Evolutionary conservation across 768 basidiomycete species (phyloP).

Genomic region (Agrocybe pediades): DNA sequence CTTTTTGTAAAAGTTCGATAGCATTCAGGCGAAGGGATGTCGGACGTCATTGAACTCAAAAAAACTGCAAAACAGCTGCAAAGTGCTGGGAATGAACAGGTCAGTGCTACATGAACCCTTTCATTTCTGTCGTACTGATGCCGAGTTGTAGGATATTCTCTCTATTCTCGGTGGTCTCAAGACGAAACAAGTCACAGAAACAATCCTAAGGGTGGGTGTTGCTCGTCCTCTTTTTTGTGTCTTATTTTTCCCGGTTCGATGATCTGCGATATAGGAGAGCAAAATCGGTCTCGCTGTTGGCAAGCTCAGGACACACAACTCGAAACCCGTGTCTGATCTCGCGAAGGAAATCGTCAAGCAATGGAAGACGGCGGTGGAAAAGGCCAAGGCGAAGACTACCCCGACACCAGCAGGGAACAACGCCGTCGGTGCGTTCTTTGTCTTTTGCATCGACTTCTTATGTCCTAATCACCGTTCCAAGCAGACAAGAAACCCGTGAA

Average conservation of each 20-base stretch:
- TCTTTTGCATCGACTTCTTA: background rate
- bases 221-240: conserved; percentile 33
- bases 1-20: background rate
- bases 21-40: conserved; percentile 41
- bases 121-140: conserved; percentile 35
- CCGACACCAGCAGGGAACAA: conserved; percentile 33
- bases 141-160: conserved; percentile 56
- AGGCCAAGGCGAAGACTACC: conserved; percentile 41
- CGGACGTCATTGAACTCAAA: conserved; percentile 66
- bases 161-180: conserved; percentile 63
- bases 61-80: conserved; percentile 81
- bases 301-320: conserved; percentile 75
- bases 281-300: conserved; percentile 92
- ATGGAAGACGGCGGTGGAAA: conserved; percentile 90
- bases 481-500: conserved; percentile 32
- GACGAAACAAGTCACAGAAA: conserved; percentile 71
- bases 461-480: background rate
- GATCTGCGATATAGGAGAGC: conserved; percentile 64
- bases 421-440: background rate
- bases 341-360: conserved; percentile 91
- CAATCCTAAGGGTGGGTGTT: conserved; percentile 69
- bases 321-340: conserved; percentile 74
- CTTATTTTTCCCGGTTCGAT: conserved; percentile 21
- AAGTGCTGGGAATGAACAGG: conserved; percentile 47
- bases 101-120: conserved; percentile 33